These are phyloP conservation scores for Xylaria palmicola DNA, from an alignment of 495 filamentous ascomycete species.

Conservation along the genomic window DNA sequence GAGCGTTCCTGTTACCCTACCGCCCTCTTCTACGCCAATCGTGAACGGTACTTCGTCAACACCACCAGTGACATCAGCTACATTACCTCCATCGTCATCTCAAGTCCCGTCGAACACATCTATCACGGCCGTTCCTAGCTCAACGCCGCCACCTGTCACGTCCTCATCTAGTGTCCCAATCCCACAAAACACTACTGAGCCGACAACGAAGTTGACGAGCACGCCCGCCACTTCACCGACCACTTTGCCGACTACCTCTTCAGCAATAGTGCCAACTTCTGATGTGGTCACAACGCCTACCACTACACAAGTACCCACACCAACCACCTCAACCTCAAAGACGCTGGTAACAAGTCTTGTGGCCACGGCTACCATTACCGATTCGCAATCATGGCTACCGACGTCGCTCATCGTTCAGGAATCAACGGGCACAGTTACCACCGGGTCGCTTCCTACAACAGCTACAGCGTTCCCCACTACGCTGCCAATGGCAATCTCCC, in stretches of 20 bases:
- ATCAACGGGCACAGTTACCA: constrained; percentile 30
- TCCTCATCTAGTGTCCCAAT: constrained; percentile 17
- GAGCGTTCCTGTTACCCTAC: constrained; percentile 14
- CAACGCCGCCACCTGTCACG: constrained; percentile 17
- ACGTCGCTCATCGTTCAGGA: constrained; percentile 44
- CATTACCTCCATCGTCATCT: not conserved
- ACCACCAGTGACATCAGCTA: constrained; percentile 5
- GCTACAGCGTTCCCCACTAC: constrained; percentile 55
- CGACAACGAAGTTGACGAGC: not conserved
- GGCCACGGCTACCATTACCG: constrained; percentile 39
- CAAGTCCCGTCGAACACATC: constrained; percentile 20
- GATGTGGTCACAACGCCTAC: constrained; percentile 12
- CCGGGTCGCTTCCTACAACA: constrained; percentile 19
- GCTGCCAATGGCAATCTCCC: constrained; percentile 74
- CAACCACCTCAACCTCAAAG: constrained; percentile 21
- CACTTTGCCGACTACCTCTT: not conserved
- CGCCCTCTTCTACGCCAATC: constrained; percentile 11
- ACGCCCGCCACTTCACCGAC: constrained; percentile 10
- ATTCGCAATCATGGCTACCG: constrained; percentile 42
- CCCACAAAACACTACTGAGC: constrained; percentile 24
- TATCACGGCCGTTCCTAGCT: constrained; percentile 1
- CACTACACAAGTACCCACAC: constrained; percentile 2
- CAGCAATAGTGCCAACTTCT: constrained; percentile 2
- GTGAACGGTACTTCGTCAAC: constrained; percentile 8
- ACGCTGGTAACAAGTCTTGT: constrained; percentile 37